Percentiles rank a stretch among this genome's conserved stretches.
These are phyloP conservation scores for Lepidium aucheri DNA, from an alignment of 345 rosid species.

Conservation along the genomic window DNA sequence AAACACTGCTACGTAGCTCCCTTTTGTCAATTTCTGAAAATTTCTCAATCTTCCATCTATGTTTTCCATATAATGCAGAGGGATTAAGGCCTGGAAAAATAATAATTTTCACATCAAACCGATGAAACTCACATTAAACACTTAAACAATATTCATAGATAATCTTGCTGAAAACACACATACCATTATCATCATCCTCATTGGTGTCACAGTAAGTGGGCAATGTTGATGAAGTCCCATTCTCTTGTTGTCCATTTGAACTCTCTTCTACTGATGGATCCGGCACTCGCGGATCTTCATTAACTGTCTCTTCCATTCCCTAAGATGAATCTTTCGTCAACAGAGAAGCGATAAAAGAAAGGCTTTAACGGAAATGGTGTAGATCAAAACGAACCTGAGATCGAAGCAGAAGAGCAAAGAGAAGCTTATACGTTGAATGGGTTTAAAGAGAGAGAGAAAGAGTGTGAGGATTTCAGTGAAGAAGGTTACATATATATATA, in stretches of 20 bases:
- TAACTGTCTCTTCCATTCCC: conserved; percentile 60
- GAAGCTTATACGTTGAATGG: too few relatives aligned
- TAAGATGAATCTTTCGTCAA: background rate
- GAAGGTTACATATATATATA: too few relatives aligned
- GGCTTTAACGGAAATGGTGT: too few relatives aligned
- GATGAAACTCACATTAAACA: background rate
- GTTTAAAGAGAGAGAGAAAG: too few relatives aligned
- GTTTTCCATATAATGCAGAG: conserved; percentile 65
- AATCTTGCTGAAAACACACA: background rate
- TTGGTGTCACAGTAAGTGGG: conserved; percentile 91
- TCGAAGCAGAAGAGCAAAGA: too few relatives aligned
- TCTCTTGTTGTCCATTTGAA: conserved; percentile 63
- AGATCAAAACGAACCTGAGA: too few relatives aligned
- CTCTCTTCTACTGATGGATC: conserved; percentile 61
- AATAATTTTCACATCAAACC: background rate
- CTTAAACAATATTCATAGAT: background rate
- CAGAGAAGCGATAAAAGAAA: too few relatives aligned
- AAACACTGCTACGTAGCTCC: conserved; percentile 73
- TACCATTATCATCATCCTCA: conserved; percentile 68
- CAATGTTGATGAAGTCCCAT: conserved; percentile 80
- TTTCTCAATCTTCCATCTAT: conserved; percentile 81
- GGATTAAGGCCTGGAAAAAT: conserved; percentile 65
- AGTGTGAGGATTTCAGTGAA: too few relatives aligned
- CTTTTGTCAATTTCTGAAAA: conserved; percentile 84
- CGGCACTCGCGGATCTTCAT: conserved; percentile 64